Percentiles rank a stretch among this genome's conserved stretches.
phyloP scores from a whole-genome alignment of 306 rosid genomes.

The Fragaria ananassa region DNA sequence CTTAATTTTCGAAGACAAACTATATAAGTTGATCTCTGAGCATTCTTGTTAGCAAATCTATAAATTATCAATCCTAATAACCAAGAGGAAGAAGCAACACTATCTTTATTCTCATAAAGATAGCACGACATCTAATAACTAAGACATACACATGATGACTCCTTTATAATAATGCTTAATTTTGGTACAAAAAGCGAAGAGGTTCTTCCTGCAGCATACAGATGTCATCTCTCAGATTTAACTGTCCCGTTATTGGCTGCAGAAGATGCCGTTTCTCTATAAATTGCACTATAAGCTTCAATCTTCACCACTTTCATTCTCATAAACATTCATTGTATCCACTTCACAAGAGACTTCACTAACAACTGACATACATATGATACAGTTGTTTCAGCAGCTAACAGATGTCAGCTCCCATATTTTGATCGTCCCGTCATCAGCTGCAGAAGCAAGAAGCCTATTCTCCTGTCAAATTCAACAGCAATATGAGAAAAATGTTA shows the following conservation, averaged over 20 bases:
- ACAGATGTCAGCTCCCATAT: conserved; percentile 76
- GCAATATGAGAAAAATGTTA: conserved; percentile 10
- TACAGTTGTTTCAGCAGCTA: conserved; percentile 24
- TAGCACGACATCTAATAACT: background rate
- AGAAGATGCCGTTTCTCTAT: background rate
- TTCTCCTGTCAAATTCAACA: conserved; percentile 49
- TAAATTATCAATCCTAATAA: too few species aligned
- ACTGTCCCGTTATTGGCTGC: background rate
- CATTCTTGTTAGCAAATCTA: too few species aligned
- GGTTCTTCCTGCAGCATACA: background rate
- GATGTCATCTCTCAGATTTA: background rate
- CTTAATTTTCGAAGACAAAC: too few species aligned
- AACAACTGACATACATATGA: conserved; percentile 17
- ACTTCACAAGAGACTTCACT: conserved; percentile 1
- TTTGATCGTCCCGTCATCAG: conserved; percentile 84
- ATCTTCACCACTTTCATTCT: conserved; percentile 7
- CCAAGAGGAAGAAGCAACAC: too few species aligned
- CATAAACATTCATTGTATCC: conserved; percentile 7
- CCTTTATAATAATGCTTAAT: background rate
- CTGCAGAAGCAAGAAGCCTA: conserved; percentile 72
- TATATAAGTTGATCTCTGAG: too few species aligned
- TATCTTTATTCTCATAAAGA: background rate
- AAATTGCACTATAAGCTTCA: background rate
- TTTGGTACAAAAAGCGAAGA: background rate
- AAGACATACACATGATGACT: background rate